phyloP scores from a whole-genome alignment of 345 rosid species.

The Euphorbia tirucalli region DNA sequence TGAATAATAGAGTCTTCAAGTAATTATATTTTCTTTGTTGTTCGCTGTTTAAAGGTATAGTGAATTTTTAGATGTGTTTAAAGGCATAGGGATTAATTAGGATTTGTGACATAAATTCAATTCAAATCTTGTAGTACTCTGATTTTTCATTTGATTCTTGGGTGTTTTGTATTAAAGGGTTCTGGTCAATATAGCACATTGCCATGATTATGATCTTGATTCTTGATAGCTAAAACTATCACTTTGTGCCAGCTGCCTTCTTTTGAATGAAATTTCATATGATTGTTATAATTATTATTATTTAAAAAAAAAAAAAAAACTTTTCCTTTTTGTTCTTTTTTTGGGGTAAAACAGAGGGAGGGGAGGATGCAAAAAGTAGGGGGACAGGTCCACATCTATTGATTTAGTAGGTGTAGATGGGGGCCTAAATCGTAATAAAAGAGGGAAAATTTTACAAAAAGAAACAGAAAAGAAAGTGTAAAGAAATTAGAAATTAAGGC shows the following conservation, averaged over 20 bases:
- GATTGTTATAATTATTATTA: too few relatives aligned
- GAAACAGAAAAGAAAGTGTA: not conserved
- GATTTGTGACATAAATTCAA: constrained; percentile 27
- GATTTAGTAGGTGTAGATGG: constrained; percentile 10
- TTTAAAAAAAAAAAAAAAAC: too few relatives aligned
- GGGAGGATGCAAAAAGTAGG: not conserved
- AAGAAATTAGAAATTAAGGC: not conserved
- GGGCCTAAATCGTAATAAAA: not conserved
- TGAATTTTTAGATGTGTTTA: constrained; percentile 28
- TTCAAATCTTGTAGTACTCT: constrained; percentile 18
- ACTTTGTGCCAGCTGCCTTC: too few relatives aligned
- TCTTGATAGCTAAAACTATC: not conserved
- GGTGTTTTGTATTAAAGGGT: constrained; percentile 11
- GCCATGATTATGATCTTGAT: constrained; percentile 17
- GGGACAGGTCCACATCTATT: constrained; percentile 15
- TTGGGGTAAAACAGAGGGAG: not conserved
- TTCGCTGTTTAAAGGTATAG: constrained; percentile 13
- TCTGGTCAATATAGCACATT: too few relatives aligned
- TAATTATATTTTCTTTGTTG: constrained; percentile 8
- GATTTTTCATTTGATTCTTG: constrained; percentile 19
- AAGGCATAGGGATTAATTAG: too few relatives aligned
- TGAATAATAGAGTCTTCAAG: constrained; percentile 16
- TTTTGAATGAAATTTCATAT: not conserved
- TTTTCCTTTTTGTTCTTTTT: not conserved
- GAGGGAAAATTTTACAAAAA: not conserved